These are phyloP conservation scores for Phytomonas francai DNA, from an alignment of 208 protist genomes.

Conservation along the genomic window DNA sequence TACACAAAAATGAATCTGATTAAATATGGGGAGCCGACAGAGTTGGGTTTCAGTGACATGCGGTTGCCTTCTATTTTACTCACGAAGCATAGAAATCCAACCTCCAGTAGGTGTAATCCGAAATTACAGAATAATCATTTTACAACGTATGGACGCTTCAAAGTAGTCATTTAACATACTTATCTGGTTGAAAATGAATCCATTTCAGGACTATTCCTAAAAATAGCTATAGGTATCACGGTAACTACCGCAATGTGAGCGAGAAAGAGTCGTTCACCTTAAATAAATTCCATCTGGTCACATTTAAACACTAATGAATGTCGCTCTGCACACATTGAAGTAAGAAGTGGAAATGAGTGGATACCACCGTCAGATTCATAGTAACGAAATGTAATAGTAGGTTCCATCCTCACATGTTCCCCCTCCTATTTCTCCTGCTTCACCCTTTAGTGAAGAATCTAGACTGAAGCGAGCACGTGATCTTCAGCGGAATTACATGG, in stretches of 20 bases:
- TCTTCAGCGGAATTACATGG: not conserved
- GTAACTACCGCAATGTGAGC: not conserved
- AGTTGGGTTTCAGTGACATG: too few relatives aligned
- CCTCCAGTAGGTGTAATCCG: too few relatives aligned
- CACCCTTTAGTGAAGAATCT: not conserved
- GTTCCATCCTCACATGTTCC: not conserved
- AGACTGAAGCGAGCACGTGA: not conserved
- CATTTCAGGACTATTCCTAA: too few relatives aligned
- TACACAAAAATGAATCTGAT: not conserved
- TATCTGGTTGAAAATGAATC: too few relatives aligned
- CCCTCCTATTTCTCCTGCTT: not conserved
- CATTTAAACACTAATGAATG: not conserved
- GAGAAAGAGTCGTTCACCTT: not conserved
- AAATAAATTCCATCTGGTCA: not conserved
- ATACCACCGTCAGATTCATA: not conserved
- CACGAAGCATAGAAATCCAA: too few relatives aligned
- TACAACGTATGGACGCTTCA: too few relatives aligned
- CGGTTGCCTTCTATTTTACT: too few relatives aligned
- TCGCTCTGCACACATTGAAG: not conserved
- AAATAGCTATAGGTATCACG: not conserved
- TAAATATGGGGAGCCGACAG: too few relatives aligned
- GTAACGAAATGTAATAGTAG: not conserved
- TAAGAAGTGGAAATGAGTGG: not conserved
- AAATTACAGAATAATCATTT: too few relatives aligned
- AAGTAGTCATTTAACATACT: too few relatives aligned